Evolutionary conservation across 2,329 filamentous ascomycete species (phyloP).

Genomic region (Parafenestella ontariensis): DNA sequence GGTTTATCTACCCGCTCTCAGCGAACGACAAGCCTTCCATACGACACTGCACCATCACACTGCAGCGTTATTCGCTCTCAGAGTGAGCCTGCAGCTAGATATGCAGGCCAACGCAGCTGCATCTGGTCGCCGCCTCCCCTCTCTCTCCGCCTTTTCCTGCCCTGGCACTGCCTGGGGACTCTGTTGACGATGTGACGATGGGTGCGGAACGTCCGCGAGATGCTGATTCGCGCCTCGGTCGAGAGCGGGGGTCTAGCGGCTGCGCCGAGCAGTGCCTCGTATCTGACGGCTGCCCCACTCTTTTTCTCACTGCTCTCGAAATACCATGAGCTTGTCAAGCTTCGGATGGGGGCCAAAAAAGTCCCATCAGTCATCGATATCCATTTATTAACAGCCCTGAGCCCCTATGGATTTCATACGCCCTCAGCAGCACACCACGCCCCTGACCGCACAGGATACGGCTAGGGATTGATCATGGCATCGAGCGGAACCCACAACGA

Average conservation of each 20-base stretch:
- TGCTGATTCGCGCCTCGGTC: slow-evolving; percentile 31
- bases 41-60: slow-evolving; percentile 10
- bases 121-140: slow-evolving; percentile 21
- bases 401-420: slow-evolving; percentile 38
- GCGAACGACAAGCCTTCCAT: slow-evolving; percentile 21
- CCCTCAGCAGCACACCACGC: slow-evolving; percentile 17
- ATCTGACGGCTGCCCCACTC: slow-evolving; percentile 46
- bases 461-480: slow-evolving; percentile 41
- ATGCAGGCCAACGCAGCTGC: slow-evolving; percentile 26
- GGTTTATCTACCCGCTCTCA: slow-evolving; percentile 16
- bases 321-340: slow-evolving; percentile 39
- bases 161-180: slow-evolving; percentile 7
- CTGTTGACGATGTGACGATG: too few species aligned
- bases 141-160: slow-evolving; percentile 33
- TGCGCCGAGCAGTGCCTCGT: slow-evolving; percentile 36
- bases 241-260: slow-evolving; percentile 38
- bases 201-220: slow-evolving; percentile 24
- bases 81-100: slow-evolving; percentile 19
- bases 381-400: slow-evolving; percentile 33
- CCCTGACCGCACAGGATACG: slow-evolving; percentile 23
- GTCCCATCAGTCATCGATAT: slow-evolving; percentile 9
- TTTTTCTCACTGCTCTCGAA: slow-evolving; percentile 43
- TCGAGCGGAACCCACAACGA: slow-evolving; percentile 46
- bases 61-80: slow-evolving; percentile 17
- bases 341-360: slow-evolving; percentile 43